Percentiles rank a stretch among this genome's conserved stretches.
Evolutionary conservation across 371 early-diverging fungal species (phyloP).

Genomic region (Apophysomyces elegans): DNA sequence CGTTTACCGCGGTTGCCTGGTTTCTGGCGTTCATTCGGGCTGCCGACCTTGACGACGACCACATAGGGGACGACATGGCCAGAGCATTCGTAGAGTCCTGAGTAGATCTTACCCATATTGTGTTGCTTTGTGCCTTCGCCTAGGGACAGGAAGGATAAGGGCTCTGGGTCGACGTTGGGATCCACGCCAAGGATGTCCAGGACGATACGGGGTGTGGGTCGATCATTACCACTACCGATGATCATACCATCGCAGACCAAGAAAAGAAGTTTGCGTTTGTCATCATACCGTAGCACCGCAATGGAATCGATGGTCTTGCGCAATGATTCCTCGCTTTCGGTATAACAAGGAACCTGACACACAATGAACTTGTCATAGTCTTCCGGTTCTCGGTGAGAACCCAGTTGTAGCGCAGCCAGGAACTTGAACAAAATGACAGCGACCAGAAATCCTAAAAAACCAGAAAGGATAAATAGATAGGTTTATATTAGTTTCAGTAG

Average conservation of each 20-base stretch:
- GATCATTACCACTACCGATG: slow-evolving; percentile 88
- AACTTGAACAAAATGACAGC: slow-evolving; percentile 91
- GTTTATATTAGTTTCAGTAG: too few relatives aligned
- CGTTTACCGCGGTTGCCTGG: slow-evolving; percentile 91
- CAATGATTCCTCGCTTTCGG: slow-evolving; percentile 95
- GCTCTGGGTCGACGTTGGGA: slow-evolving; percentile 78
- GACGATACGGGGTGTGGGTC: slow-evolving; percentile 89
- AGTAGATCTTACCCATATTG: slow-evolving; percentile 91
- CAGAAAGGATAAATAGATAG: too few relatives aligned
- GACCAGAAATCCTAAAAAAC: slow-evolving; percentile 60
- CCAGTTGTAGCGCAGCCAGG: slow-evolving; percentile 89
- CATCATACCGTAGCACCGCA: slow-evolving; percentile 66
- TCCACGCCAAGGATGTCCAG: slow-evolving; percentile 86
- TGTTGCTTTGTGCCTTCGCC: slow-evolving; percentile 84
- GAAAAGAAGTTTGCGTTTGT: slow-evolving; percentile 75
- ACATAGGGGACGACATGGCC: slow-evolving; percentile 86
- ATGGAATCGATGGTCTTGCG: slow-evolving; percentile 90
- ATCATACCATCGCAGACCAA: slow-evolving; percentile 89
- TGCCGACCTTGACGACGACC: slow-evolving; percentile 85
- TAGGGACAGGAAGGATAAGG: slow-evolving; percentile 86
- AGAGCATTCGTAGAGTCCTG: slow-evolving; percentile 82
- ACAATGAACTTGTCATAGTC: slow-evolving; percentile 92
- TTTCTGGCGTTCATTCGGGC: slow-evolving; percentile 65
- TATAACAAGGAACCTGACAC: slow-evolving; percentile 93
- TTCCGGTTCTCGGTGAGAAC: slow-evolving; percentile 80